A percentile compares a stretch with the other conserved stretches of the same genome.
phyloP scores from a whole-genome alignment of 1,284 basidiomycete species.

The Malassezia furfur region DNA sequence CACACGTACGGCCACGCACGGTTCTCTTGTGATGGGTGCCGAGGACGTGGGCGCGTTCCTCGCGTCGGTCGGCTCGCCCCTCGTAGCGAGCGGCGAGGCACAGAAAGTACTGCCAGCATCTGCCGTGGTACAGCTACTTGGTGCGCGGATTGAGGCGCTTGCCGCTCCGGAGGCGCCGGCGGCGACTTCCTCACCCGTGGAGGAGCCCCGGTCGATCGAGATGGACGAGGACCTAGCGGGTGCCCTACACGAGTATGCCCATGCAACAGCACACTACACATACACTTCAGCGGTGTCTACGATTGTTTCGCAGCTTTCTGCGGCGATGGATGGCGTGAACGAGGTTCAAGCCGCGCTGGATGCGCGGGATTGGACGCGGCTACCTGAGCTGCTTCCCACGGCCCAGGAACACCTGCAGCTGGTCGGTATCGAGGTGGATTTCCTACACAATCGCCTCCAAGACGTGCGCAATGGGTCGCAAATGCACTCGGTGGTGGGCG shows the following conservation, averaged over 20 bases:
- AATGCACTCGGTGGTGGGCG: too few relatives aligned
- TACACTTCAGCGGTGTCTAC: slow-evolving; percentile 1
- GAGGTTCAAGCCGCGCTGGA: not conserved
- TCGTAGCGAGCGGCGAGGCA: not conserved
- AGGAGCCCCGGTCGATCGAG: not conserved
- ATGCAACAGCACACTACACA: slow-evolving; percentile 5
- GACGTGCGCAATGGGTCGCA: not conserved
- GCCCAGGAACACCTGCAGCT: not conserved
- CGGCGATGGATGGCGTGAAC: not conserved
- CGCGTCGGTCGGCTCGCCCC: slow-evolving; percentile 15
- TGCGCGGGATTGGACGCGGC: not conserved
- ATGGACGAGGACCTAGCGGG: not conserved
- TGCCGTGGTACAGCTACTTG: slow-evolving; percentile 11
- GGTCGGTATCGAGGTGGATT: not conserved
- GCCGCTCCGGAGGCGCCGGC: not conserved
- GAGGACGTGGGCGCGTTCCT: slow-evolving; percentile 13
- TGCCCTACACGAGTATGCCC: slow-evolving; percentile 2
- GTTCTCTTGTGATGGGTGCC: slow-evolving; percentile 6
- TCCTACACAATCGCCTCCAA: not conserved
- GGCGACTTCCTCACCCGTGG: not conserved
- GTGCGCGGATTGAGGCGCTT: slow-evolving; percentile 9
- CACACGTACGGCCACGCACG: slow-evolving; percentile 1
- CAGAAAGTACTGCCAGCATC: slow-evolving; percentile 2
- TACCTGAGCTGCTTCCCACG: not conserved
- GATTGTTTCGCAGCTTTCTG: not conserved